Evolutionary conservation across 164 flowering plant species (phyloP).

Genomic region (Santalum album): DNA sequence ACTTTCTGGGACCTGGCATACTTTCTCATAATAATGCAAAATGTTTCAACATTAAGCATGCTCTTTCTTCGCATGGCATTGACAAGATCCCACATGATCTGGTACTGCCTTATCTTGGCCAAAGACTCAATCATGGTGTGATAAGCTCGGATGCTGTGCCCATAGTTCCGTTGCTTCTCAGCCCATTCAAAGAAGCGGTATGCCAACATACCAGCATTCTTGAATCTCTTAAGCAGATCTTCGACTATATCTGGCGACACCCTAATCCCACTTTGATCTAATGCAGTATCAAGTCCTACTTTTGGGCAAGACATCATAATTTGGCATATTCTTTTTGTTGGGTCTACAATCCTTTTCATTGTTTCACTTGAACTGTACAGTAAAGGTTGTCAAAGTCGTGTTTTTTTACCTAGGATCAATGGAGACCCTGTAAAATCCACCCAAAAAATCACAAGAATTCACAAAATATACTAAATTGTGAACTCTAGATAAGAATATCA

Average conservation of each 20-base stretch:
- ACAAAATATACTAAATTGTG: no score
- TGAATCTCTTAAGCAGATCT: slow-evolving; percentile 53
- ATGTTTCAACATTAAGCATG: slow-evolving; percentile 69
- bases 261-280: slow-evolving; percentile 57
- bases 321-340: slow-evolving; percentile 34
- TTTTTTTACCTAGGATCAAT: no score
- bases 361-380: slow-evolving; percentile 22
- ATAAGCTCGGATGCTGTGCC: slow-evolving; percentile 60
- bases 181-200: slow-evolving; percentile 83
- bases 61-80: slow-evolving; percentile 51
- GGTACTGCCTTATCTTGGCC: slow-evolving; percentile 78
- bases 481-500: no score
- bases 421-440: no score
- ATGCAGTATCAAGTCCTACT: slow-evolving; percentile 44
- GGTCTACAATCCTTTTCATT: slow-evolving; percentile 18
- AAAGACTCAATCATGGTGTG: slow-evolving; percentile 73
- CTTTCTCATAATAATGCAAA: slow-evolving; percentile 74
- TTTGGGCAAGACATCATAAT: slow-evolving; percentile 61
- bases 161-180: slow-evolving; percentile 53
- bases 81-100: slow-evolving; percentile 86
- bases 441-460: no score
- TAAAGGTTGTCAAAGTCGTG: no score
- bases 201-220: slow-evolving; percentile 87
- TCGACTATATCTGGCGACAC: slow-evolving; percentile 59
- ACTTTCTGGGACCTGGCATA: slow-evolving; percentile 74